Percentiles rank a stretch among this genome's conserved stretches.
Evolutionary conservation across 139 green algal species (phyloP).

Genomic region (Dunaliella primolecta): DNA sequence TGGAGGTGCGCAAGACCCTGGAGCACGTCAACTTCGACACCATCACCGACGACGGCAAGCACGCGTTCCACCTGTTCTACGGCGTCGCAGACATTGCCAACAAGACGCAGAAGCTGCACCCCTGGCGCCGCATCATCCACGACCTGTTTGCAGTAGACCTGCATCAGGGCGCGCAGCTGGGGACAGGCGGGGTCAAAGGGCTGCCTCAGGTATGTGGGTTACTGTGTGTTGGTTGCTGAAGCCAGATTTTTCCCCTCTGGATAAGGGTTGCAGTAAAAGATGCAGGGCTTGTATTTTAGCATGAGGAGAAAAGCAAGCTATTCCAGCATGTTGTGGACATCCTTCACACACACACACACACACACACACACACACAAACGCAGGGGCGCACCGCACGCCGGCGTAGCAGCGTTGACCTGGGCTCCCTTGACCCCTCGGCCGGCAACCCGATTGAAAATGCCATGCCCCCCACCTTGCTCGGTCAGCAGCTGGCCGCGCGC

Average conservation of each 20-base stretch:
- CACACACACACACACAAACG: not conserved
- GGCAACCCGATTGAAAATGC: not conserved
- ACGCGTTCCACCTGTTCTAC: constrained; percentile 48
- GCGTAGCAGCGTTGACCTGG: constrained; percentile 3
- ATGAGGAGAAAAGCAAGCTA: too few species aligned
- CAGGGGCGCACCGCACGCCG: not conserved
- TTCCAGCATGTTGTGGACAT: too few species aligned
- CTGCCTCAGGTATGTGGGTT: not conserved
- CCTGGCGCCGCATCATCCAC: constrained; percentile 59
- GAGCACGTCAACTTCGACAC: constrained; percentile 36
- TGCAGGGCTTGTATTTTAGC: too few species aligned
- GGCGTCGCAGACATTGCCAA: constrained; percentile 47
- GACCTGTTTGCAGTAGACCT: constrained; percentile 40
- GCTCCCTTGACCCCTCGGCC: not conserved
- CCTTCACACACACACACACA: not conserved
- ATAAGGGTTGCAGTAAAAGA: too few species aligned
- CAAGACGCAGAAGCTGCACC: constrained; percentile 59
- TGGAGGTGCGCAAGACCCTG: constrained; percentile 57
- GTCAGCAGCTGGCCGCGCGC: constrained; percentile 1
- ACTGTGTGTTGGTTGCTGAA: too few species aligned
- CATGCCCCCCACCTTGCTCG: not conserved
- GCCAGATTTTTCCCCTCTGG: too few species aligned
- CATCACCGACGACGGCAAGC: constrained; percentile 13
- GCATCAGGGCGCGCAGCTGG: not conserved
- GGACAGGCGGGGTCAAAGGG: not conserved